Evolutionary conservation across 179 eudicot genomes (phyloP), one percentile per base, ranked within the genome.

Genomic region (Silene vulgaris): DNA sequence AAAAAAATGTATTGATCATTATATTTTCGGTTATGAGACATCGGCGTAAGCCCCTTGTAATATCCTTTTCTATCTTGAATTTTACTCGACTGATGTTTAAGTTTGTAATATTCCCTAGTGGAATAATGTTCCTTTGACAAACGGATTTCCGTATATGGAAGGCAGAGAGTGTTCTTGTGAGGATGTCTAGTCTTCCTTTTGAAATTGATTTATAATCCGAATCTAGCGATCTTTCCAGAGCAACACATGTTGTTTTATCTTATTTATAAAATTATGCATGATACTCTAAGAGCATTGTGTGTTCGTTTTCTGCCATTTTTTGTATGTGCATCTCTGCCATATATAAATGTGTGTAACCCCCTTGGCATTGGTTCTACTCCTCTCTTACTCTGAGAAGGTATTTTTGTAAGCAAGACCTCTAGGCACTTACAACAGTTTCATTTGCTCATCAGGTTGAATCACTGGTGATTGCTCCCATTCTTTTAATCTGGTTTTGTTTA

Each of bases 401-500:
- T 4, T 13, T 65, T 65, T 65, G 16, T 8, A 5, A 1, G 30
- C 19, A 65, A 28, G 37, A 1, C 19, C 40, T 29, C 30, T 20
- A 23, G 37, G n/a, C 43, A 66, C 20, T 12, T 32, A 32, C 43
- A 30, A 30, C 48, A 13, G 37, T n/a, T 66, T 40, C 32, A 32
- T 66, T 32, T 66, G 70, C 48, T 17, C 17, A 66, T 30, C 48
- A 66, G 70, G 45, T 66, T 66, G 48, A 29, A 40, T 37, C 54
- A 68, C 72, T 68, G 45, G 56, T 68, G 48, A 68, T 35, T 68
- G 56, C 29, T 43, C 5, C 72, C 5, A 2, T 68, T 21, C 3
- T 82, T 12, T 75, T 21, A 3, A 8, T 65, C 40, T 56, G 68
- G 73, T 5, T 54, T 67, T 74, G n/a, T 45, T 57, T 57, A 45